These are phyloP conservation scores for Vitis hybrid DNA, from an alignment of 177 flowering plant species.

Conservation along the genomic window DNA sequence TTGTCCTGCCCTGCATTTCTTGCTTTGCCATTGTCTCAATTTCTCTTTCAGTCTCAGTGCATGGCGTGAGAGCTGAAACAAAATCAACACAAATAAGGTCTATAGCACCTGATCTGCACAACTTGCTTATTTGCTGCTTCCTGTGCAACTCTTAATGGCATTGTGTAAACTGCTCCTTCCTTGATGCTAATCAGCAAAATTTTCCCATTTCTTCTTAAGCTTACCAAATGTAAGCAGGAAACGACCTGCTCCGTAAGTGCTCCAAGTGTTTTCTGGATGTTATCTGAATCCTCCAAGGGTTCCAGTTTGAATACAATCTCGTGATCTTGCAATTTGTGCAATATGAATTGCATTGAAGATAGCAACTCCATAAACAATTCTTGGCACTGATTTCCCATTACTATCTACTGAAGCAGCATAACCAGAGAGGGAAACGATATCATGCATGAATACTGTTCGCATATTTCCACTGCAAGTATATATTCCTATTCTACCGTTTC, in stretches of 20 bases:
- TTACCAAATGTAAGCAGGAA: constrained; percentile 34
- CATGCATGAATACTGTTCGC: constrained; percentile 70
- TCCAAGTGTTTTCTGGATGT: constrained; percentile 58
- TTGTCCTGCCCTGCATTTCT: too few relatives aligned
- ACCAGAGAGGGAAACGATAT: constrained; percentile 90
- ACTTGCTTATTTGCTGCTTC: too few relatives aligned
- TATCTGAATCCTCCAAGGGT: constrained; percentile 43
- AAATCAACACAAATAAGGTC: constrained; percentile 94
- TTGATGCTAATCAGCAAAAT: constrained; percentile 31
- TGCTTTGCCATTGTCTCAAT: too few relatives aligned
- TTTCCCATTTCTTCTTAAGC: constrained; percentile 37
- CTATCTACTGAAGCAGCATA: constrained; percentile 43
- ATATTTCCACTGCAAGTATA: constrained; percentile 54
- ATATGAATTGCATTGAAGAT: constrained; percentile 52
- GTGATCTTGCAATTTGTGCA: constrained; percentile 66
- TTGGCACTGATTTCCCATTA: constrained; percentile 16
- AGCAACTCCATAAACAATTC: constrained; percentile 37
- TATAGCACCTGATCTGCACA: too few relatives aligned
- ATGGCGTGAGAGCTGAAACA: constrained; percentile 96
- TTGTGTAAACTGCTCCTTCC: constrained; percentile 22
- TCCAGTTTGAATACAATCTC: constrained; percentile 61
- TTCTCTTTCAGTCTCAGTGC: constrained; percentile 83
- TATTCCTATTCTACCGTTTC: constrained; percentile 65
- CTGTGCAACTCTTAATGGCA: too few relatives aligned
- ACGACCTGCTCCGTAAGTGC: constrained; percentile 69